These are phyloP conservation scores for Sungouiella blattae DNA, from an alignment of 805 yeast genomes.

Conservation along the genomic window DNA sequence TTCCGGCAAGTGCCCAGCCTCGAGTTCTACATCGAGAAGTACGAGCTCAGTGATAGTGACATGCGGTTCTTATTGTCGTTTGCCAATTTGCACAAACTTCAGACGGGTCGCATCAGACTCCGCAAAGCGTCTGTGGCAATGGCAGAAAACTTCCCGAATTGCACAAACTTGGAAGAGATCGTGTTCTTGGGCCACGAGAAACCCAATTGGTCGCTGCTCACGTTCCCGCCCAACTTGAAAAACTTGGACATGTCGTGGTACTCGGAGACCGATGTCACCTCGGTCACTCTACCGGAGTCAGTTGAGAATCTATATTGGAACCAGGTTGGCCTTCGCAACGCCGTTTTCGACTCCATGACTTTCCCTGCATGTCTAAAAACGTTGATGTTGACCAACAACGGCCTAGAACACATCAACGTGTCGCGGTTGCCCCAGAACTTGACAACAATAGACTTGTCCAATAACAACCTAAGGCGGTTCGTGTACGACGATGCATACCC, in stretches of 20 bases:
- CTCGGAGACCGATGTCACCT: conserved; percentile 18
- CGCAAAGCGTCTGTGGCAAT: conserved; percentile 1
- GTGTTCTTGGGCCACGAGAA: conserved; percentile 33
- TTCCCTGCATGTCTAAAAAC: conserved; percentile 24
- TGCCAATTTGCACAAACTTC: conserved; percentile 27
- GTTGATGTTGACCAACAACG: conserved; percentile 33
- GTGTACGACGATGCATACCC: conserved; percentile 3
- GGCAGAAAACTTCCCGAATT: conserved; percentile 7
- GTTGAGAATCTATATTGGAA: conserved; percentile 31
- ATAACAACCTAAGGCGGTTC: conserved; percentile 18
- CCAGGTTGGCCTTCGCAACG: conserved; percentile 20
- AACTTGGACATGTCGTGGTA: conserved; percentile 39
- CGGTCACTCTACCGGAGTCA: conserved; percentile 20
- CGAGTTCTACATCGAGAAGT: conserved; percentile 29
- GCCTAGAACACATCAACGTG: conserved; percentile 19
- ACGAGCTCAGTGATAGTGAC: conserved; percentile 17
- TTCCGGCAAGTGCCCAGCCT: conserved; percentile 14
- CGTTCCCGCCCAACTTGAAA: conserved; percentile 23
- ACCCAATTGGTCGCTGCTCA: conserved; percentile 23
- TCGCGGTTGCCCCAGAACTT: conserved; percentile 25
- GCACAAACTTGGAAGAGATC: conserved; percentile 18
- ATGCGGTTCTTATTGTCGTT: conserved; percentile 21
- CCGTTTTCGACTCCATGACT: conserved; percentile 4
- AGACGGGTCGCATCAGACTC: conserved; percentile 24
- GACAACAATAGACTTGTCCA: conserved; percentile 28